Evolutionary conservation across 2,329 filamentous ascomycete genomes (phyloP).

Genomic region (Fusarium subtropicale): DNA sequence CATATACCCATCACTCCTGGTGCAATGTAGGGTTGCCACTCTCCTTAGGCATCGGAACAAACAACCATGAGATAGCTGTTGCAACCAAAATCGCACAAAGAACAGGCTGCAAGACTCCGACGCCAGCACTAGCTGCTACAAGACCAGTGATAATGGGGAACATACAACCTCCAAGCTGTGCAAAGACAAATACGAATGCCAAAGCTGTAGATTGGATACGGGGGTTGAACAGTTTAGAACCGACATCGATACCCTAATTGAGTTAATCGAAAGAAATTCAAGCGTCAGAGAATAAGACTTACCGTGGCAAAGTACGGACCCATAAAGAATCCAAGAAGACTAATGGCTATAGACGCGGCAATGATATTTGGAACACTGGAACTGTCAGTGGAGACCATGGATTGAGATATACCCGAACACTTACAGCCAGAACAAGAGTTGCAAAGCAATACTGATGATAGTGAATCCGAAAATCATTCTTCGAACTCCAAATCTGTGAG

Average conservation of each 20-base stretch:
- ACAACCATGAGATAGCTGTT: conserved; percentile 60
- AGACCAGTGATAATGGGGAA: conserved; percentile 68
- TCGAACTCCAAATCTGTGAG: conserved; percentile 67
- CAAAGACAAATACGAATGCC: conserved; percentile 66
- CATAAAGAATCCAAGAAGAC: conserved; percentile 67
- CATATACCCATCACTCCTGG: conserved; percentile 44
- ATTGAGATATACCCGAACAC: conserved; percentile 8
- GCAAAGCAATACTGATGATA: conserved; percentile 62
- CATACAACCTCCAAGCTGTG: conserved; percentile 65
- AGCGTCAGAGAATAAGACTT: conserved; percentile 17
- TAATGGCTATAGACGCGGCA: conserved; percentile 65
- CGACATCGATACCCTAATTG: conserved; percentile 63
- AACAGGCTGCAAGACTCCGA: conserved; percentile 64
- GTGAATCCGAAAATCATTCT: conserved; percentile 68
- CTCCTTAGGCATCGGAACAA: conserved; percentile 55
- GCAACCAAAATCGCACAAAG: conserved; percentile 60
- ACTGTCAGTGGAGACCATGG: not conserved
- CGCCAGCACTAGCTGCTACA: conserved; percentile 59
- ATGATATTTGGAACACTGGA: conserved; percentile 57
- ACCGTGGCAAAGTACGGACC: conserved; percentile 70
- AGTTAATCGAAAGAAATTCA: not conserved
- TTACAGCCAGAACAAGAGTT: conserved; percentile 70
- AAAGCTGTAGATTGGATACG: conserved; percentile 53
- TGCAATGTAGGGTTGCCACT: conserved; percentile 49
- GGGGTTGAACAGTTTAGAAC: conserved; percentile 61